Base-by-base conservation (phyloP, 2,329 filamentous ascomycete genomes). In the Neonectria sp. region DNA sequence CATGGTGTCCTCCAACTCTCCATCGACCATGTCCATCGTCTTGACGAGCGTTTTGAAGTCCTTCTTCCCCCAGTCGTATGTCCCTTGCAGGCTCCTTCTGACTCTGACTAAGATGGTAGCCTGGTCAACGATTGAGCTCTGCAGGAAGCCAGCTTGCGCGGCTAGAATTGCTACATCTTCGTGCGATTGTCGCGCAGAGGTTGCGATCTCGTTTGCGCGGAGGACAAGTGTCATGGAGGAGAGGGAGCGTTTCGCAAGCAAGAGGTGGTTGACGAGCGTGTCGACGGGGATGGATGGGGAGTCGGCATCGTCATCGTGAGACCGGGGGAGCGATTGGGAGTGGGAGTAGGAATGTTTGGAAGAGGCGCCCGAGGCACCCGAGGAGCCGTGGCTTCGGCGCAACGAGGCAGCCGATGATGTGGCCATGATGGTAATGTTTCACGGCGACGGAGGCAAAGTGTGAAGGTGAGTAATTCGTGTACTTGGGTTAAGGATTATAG, bases 191-290 rank as follows among this genome's bases (percentile, higher is more conserved):
- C 94, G 91, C 5, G 95, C 94, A 15, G 89, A 86, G 24, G 90
- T 94, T 51, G 96, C 92, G 63, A 98, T 91, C 76, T 97, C 93
- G 77, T 96, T 95, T 71, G 95, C 95, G 67, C 93, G 93, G 78
- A 93, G 91, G 58, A 98, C 94, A 67, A 93, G 91, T 48, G 87
- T 90, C 79, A 97, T 95, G 12, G 94, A 94, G 17, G 93, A 93
- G 5, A 98, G 88, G 1, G 95, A 95, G 51, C 94, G 90, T 79
- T 98, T 98, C 9, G 95, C 93, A 33, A 92, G 91, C 46, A 98
- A 90, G 40, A 98, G 91, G 81, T 97, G 91, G 60, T 90, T 89
- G 63, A 98, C 93, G 49, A 98, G 90, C 27, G 90, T 90, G 74
- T 97, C 94, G 76, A 97, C 88, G 37, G 81, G 74, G 57, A 82